phyloP scores from a whole-genome alignment of 441 rosid species.

The Corymbia calophylla region DNA sequence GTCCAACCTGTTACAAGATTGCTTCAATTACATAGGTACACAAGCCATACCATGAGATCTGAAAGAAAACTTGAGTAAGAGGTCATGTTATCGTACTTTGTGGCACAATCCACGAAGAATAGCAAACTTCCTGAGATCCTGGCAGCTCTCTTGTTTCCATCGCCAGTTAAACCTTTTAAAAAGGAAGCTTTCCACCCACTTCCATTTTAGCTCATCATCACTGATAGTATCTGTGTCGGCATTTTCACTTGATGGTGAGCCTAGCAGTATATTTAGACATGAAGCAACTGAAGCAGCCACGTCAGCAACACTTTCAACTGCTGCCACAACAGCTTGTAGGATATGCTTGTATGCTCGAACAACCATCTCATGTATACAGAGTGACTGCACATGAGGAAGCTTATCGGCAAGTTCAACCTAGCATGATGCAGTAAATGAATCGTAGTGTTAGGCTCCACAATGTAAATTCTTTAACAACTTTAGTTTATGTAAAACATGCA shows the following conservation, averaged over 20 bases:
- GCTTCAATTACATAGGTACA: constrained; percentile 7
- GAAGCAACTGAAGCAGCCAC: constrained; percentile 59
- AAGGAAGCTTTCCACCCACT: constrained; percentile 69
- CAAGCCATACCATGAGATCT: not conserved
- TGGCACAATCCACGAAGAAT: constrained; percentile 75
- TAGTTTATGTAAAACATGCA: not conserved
- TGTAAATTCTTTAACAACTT: not conserved
- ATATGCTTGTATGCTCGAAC: constrained; percentile 80
- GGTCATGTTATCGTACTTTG: constrained; percentile 36
- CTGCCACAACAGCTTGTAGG: constrained; percentile 69
- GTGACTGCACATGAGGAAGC: constrained; percentile 78
- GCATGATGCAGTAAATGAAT: not conserved
- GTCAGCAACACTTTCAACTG: constrained; percentile 45
- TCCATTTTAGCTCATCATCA: constrained; percentile 58
- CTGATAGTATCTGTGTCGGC: constrained; percentile 19
- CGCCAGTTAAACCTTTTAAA: constrained; percentile 61
- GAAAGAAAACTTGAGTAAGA: constrained; percentile 4
- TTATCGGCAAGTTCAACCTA: constrained; percentile 81
- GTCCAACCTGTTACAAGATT: constrained; percentile 53
- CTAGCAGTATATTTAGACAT: constrained; percentile 66
- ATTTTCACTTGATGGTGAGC: constrained; percentile 43
- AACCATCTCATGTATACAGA: constrained; percentile 78
- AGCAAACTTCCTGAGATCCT: constrained; percentile 62
- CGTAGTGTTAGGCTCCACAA: not conserved
- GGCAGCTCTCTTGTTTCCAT: constrained; percentile 49